A percentile compares a stretch with the other conserved stretches of the same genome.
Conservation (phyloP, 1,284 basidiomycete species). For the Neolentinus lepideus region DNA sequence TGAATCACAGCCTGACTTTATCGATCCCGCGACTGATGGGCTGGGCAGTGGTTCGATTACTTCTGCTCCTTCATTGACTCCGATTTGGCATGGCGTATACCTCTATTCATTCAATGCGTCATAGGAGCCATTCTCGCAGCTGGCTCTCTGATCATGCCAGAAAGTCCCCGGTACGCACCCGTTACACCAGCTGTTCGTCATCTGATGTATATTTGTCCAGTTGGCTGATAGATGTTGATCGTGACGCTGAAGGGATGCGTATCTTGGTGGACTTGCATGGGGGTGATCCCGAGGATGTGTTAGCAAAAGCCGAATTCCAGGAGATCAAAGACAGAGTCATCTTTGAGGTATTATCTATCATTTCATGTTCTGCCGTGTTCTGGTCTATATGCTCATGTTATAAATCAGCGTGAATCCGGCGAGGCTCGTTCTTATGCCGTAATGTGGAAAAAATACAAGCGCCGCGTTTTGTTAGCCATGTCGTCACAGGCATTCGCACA, state of each 20-base stretch:
- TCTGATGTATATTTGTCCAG: conserved; percentile 29
- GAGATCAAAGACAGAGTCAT: conserved; percentile 91
- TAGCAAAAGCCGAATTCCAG: conserved; percentile 80
- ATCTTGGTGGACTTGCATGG: conserved; percentile 92
- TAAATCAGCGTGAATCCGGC: conserved; percentile 55
- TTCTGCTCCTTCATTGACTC: conserved; percentile 85
- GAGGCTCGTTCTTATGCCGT: conserved; percentile 76
- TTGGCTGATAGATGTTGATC: conserved; percentile 89
- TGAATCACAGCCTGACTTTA: conserved; percentile 10
- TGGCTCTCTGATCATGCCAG: conserved; percentile 86
- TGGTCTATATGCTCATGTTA: no score
- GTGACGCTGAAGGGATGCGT: conserved; percentile 79
- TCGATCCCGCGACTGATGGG: background rate
- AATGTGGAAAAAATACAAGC: conserved; percentile 88
- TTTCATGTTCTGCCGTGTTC: background rate
- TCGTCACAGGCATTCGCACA: conserved; percentile 96
- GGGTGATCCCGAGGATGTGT: conserved; percentile 65
- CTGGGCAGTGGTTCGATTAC: conserved; percentile 87
- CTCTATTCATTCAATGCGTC: conserved; percentile 82
- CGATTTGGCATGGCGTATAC: conserved; percentile 79
- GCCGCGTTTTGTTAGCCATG: conserved; percentile 93
- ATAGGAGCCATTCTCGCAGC: conserved; percentile 81
- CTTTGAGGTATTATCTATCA: conserved; percentile 52
- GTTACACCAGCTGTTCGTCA: background rate
- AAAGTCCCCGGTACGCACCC: conserved; percentile 72